Conservation (phyloP, 441 rosid species). For the Breynia disticha region DNA sequence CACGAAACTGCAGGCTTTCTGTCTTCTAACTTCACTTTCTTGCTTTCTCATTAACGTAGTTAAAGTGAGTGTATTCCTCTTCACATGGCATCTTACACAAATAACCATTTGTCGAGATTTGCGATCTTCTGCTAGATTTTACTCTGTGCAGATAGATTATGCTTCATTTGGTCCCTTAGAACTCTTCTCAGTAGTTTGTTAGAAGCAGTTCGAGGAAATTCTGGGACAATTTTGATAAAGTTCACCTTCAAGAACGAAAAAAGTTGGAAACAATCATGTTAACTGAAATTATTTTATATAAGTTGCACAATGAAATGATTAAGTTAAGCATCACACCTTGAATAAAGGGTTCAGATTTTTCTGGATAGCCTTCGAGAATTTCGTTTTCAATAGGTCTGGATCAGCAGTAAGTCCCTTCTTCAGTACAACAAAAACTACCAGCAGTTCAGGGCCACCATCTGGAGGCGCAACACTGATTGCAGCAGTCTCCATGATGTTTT, state of each 20-base stretch:
- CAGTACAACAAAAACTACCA: conserved; percentile 51
- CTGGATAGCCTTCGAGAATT: conserved; percentile 54
- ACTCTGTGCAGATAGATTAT: conserved; percentile 36
- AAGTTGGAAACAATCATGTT: neutral
- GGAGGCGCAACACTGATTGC: conserved; percentile 49
- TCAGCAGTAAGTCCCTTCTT: conserved; percentile 40
- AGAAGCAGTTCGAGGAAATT: conserved; percentile 79
- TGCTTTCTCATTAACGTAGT: too few relatives aligned
- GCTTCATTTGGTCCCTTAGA: conserved; percentile 55
- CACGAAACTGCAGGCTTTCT: too few relatives aligned
- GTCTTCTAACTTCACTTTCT: too few relatives aligned
- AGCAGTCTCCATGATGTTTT: conserved; percentile 65
- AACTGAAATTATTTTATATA: neutral
- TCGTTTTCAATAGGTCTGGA: conserved; percentile 38
- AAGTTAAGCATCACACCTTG: conserved; percentile 36
- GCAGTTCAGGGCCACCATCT: conserved; percentile 66
- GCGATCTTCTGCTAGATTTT: conserved; percentile 29
- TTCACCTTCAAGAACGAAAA: conserved; percentile 40
- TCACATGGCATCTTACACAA: too few relatives aligned
- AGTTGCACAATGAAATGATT: neutral
- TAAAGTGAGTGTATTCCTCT: too few relatives aligned
- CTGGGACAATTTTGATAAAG: conserved; percentile 48
- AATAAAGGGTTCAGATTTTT: conserved; percentile 73
- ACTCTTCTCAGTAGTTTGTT: conserved; percentile 78
- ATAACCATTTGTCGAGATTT: too few relatives aligned